Conservation (phyloP, 2,329 filamentous ascomycete genomes). For the Hymenoscyphus linearis region DNA sequence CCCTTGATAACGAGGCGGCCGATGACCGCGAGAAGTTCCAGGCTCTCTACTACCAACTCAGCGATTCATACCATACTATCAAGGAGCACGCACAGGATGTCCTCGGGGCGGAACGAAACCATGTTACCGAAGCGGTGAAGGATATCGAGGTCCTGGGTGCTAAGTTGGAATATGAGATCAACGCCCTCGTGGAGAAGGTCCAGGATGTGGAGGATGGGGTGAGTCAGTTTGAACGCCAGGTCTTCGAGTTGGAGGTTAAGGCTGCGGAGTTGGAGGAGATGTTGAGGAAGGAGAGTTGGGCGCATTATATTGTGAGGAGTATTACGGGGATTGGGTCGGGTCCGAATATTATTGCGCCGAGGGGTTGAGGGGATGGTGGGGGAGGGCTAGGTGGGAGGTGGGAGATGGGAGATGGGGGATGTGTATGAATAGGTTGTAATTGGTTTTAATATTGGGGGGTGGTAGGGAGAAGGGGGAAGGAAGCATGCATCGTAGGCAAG, state of each 20-base stretch:
- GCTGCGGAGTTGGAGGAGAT: conserved; percentile 54
- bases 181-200: conserved; percentile 71
- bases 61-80: conserved; percentile 64
- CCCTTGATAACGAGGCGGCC: conserved; percentile 57
- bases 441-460: not conserved
- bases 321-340: conserved; percentile 32
- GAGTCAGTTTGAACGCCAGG: conserved; percentile 71
- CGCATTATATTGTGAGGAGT: conserved; percentile 30
- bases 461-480: conserved; percentile 4
- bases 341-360: conserved; percentile 24
- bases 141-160: conserved; percentile 77
- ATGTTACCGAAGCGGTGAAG: conserved; percentile 65
- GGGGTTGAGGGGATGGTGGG: not conserved
- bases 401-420: not conserved
- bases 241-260: conserved; percentile 62
- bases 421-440: not conserved
- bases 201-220: conserved; percentile 84
- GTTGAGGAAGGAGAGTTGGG: conserved; percentile 30
- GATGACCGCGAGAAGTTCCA: conserved; percentile 62
- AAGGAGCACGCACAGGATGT: conserved; percentile 64
- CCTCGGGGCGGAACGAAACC: conserved; percentile 61
- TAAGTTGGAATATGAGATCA: conserved; percentile 88
- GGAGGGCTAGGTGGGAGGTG: not conserved
- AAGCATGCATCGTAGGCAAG: conserved; percentile 13
- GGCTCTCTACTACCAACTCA: conserved; percentile 60